phyloP scores from a whole-genome alignment of 148 eudicot genomes.

The Vaccinium macrocarpon region DNA sequence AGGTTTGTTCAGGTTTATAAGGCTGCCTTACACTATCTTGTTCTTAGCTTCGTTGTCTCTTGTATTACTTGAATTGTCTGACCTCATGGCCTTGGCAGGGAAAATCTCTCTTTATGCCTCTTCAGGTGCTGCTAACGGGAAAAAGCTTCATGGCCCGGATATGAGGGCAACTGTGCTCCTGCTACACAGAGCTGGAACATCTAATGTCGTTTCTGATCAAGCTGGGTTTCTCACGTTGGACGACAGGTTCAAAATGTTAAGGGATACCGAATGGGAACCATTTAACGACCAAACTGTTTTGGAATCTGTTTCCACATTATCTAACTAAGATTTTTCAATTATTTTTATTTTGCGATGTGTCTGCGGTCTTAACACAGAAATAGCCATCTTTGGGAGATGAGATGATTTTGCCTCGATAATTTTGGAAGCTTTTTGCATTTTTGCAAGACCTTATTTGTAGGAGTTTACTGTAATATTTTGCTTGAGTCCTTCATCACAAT shows the following conservation, averaged over 20 bases:
- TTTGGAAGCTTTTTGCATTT: too few relatives aligned
- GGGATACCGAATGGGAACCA: constrained; percentile 66
- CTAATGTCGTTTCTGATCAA: constrained; percentile 46
- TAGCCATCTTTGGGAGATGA: too few relatives aligned
- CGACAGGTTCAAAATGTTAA: constrained; percentile 67
- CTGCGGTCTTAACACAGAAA: not conserved
- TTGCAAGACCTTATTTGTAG: too few relatives aligned
- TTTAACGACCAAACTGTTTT: constrained; percentile 33
- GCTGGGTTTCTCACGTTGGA: constrained; percentile 58
- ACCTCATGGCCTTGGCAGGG: constrained; percentile 48
- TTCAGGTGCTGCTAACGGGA: constrained; percentile 81
- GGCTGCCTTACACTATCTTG: not conserved
- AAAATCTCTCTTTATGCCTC: constrained; percentile 92
- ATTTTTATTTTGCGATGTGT: not conserved
- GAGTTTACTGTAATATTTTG: too few relatives aligned
- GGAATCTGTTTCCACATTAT: constrained; percentile 40
- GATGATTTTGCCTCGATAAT: not conserved
- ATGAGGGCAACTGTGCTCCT: constrained; percentile 65
- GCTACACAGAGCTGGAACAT: constrained; percentile 54
- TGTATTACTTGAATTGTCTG: not conserved
- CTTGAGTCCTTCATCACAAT: too few relatives aligned
- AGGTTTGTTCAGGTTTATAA: constrained; percentile 42
- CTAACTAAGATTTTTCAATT: constrained; percentile 24
- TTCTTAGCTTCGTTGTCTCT: not conserved
- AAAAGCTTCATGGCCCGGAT: constrained; percentile 93